Conservation (phyloP, 805 yeast species). For the Saturnispora silvae region DNA sequence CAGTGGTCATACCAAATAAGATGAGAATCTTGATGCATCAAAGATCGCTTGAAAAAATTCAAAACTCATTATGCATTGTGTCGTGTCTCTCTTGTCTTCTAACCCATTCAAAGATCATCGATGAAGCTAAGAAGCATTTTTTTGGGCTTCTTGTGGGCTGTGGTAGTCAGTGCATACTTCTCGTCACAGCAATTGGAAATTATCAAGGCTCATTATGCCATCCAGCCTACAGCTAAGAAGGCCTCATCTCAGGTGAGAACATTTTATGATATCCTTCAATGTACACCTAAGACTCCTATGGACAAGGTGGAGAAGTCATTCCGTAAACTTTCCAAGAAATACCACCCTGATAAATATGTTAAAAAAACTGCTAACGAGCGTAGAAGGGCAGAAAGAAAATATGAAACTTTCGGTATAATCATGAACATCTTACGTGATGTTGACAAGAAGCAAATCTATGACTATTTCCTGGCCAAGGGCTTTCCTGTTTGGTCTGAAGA, state of each 20-base stretch:
- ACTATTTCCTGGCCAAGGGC: conserved; percentile 71
- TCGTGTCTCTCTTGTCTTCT: too few relatives aligned
- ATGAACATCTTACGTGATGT: conserved; percentile 57
- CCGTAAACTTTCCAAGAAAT: conserved; percentile 54
- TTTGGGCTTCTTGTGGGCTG: too few relatives aligned
- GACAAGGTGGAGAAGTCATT: conserved; percentile 56
- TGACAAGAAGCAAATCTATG: conserved; percentile 62
- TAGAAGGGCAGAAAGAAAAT: conserved; percentile 54
- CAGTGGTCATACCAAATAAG: conserved; percentile 1
- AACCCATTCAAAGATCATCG: too few relatives aligned
- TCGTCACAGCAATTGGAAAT: conserved; percentile 12
- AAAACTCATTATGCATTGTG: too few relatives aligned
- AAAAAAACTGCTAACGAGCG: conserved; percentile 30
- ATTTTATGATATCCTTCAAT: conserved; percentile 10
- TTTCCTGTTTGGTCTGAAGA: conserved; percentile 63
- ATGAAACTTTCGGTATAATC: conserved; percentile 66
- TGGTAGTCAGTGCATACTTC: conserved; percentile 10
- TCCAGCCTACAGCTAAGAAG: conserved; percentile 8
- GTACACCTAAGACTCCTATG: conserved; percentile 30
- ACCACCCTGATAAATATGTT: conserved; percentile 79
- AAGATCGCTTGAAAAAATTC: too few relatives aligned
- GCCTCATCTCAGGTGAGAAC: conserved; percentile 4
- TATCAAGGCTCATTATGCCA: conserved; percentile 10
- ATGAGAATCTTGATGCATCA: too few relatives aligned
- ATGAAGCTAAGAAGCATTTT: too few relatives aligned